Percentiles rank a stretch among this genome's conserved stretches.
Conservation (phyloP, 805 yeast species). For the Wickerhamomyces bisporus region DNA sequence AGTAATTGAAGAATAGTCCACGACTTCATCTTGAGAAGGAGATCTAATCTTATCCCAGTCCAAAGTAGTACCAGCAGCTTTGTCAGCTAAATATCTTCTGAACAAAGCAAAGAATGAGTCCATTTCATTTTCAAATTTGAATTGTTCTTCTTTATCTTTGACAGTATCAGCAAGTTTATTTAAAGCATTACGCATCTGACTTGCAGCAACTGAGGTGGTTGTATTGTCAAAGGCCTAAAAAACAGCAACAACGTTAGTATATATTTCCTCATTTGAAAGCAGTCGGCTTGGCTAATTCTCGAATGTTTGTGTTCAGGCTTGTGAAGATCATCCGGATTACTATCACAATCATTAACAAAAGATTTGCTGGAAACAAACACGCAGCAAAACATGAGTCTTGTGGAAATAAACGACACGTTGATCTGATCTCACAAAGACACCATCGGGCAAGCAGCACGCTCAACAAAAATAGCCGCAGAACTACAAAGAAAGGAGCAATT, state of each 20-base stretch:
- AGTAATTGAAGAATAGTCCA: conserved; percentile 57
- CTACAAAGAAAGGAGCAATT: too few relatives aligned
- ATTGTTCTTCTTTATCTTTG: conserved; percentile 39
- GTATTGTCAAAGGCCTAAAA: conserved; percentile 95
- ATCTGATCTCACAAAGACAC: neutral
- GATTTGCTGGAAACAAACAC: neutral
- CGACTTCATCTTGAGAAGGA: conserved; percentile 86
- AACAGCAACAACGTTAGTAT: conserved; percentile 20
- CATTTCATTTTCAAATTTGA: conserved; percentile 81
- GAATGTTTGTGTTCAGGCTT: too few relatives aligned
- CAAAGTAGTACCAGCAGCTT: conserved; percentile 76
- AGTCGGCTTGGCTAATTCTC: too few relatives aligned
- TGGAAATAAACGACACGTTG: too few relatives aligned
- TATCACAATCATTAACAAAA: too few relatives aligned
- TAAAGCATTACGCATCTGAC: conserved; percentile 95
- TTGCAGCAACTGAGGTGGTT: conserved; percentile 91
- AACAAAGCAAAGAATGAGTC: conserved; percentile 90
- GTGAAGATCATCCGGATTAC: too few relatives aligned
- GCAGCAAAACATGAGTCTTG: too few relatives aligned
- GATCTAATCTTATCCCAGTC: conserved; percentile 97
- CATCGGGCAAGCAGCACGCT: neutral
- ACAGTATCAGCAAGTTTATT: conserved; percentile 87
- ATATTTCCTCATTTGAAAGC: too few relatives aligned
- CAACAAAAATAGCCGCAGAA: too few relatives aligned
- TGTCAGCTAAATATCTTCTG: conserved; percentile 86